phyloP scores from a whole-genome alignment of 169 alveolate species.

The Plasmodium blacklocki region DNA sequence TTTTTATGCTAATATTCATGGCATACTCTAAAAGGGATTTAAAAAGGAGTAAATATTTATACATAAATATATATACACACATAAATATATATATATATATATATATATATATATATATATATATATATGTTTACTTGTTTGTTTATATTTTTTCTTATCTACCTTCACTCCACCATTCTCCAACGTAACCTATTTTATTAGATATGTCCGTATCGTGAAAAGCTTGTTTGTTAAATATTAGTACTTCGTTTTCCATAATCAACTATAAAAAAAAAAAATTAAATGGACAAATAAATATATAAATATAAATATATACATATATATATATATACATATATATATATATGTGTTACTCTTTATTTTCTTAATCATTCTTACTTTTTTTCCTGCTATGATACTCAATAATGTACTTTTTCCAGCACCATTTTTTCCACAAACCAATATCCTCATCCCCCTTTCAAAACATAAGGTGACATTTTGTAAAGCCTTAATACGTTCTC shows the following conservation, averaged over 20 bases:
- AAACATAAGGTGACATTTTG: constrained; percentile 33
- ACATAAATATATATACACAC: too few relatives aligned
- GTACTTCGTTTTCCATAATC: constrained; percentile 39
- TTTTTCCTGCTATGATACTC: constrained; percentile 71
- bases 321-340: constrained; percentile 9
- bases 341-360: neutral
- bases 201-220: constrained; percentile 62
- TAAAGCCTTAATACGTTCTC: constrained; percentile 23
- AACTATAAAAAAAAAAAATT: neutral
- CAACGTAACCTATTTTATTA: constrained; percentile 56
- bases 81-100: too few relatives aligned
- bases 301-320: neutral
- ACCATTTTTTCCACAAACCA: constrained; percentile 75
- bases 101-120: too few relatives aligned
- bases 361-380: constrained; percentile 8
- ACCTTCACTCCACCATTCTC: constrained; percentile 78
- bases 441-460: constrained; percentile 57
- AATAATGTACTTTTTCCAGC: constrained; percentile 72
- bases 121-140: too few relatives aligned
- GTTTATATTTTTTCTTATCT: constrained; percentile 6
- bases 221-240: constrained; percentile 46
- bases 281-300: neutral
- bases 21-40: constrained; percentile 27
- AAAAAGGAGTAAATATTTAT: neutral
- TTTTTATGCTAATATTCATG: constrained; percentile 56